Percentiles rank a stretch among this genome's conserved stretches.
These are phyloP conservation scores for Bryum argenteum DNA, from an alignment of 225 moss, liverwort and hornwort genomes.

Conservation along the genomic window DNA sequence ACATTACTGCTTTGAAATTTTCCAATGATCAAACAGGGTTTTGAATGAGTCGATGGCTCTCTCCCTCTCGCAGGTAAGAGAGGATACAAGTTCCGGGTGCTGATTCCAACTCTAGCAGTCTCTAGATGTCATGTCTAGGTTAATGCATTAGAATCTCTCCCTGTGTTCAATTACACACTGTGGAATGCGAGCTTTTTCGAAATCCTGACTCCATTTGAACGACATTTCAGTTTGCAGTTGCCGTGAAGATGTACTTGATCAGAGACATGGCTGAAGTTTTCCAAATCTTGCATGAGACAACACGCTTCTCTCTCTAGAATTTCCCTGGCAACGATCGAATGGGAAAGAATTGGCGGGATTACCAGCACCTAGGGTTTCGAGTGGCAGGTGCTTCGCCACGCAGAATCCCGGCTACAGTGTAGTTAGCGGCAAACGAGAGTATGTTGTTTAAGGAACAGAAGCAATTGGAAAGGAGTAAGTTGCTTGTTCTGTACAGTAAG, in stretches of 20 bases:
- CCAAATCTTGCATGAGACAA: conserved; percentile 39
- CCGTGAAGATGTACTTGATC: conserved; percentile 34
- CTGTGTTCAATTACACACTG: background rate
- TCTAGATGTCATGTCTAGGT: background rate
- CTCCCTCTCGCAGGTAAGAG: too few species aligned
- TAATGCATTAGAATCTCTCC: background rate
- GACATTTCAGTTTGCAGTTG: background rate
- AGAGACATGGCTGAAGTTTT: conserved; percentile 43
- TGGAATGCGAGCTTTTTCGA: background rate
- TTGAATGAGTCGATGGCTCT: too few species aligned
- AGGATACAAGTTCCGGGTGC: too few species aligned
- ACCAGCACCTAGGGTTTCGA: background rate
- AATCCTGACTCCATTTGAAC: background rate
- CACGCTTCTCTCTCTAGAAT: conserved; percentile 25
- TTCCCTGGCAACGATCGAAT: conserved; percentile 14
- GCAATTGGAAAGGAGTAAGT: conserved; percentile 38
- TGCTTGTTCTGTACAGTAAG: conserved; percentile 90
- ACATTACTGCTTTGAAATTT: too few species aligned
- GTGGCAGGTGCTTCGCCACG: conserved; percentile 23
- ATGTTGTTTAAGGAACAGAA: conserved; percentile 25
- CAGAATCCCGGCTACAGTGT: conserved; percentile 39
- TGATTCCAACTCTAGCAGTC: too few species aligned
- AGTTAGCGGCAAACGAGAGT: conserved; percentile 32
- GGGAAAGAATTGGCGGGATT: background rate
- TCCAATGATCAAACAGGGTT: too few species aligned